phyloP scores from a whole-genome alignment of 768 basidiomycete species.

The Kwoniella botswanensis region DNA sequence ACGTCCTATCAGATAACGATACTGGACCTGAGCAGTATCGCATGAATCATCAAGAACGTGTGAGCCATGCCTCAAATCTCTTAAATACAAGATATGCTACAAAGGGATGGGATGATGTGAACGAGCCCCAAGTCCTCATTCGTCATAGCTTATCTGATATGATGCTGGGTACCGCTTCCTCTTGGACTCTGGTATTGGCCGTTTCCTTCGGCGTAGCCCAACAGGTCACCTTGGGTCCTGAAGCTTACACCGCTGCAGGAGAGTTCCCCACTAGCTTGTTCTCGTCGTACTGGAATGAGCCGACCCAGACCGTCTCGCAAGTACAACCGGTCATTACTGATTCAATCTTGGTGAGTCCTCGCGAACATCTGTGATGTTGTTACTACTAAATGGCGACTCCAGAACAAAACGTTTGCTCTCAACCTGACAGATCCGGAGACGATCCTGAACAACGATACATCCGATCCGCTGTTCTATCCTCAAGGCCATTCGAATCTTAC shows the following conservation, averaged over 20 bases:
- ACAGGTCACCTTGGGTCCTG: constrained; percentile 4
- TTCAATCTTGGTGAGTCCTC: constrained; percentile 65
- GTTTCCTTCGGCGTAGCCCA: neutral
- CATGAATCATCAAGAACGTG: neutral
- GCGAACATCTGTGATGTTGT: neutral
- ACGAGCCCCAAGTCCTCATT: constrained; percentile 7
- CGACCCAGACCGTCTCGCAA: constrained; percentile 73
- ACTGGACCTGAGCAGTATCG: too few relatives aligned
- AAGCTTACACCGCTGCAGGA: constrained; percentile 15
- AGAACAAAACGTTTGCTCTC: constrained; percentile 64
- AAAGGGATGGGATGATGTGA: neutral
- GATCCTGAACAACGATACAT: constrained; percentile 64
- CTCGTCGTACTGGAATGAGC: constrained; percentile 71
- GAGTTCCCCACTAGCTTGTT: constrained; percentile 59
- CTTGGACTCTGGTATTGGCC: neutral
- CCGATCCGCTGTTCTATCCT: constrained; percentile 72
- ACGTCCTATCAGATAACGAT: too few relatives aligned
- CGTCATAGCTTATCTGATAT: neutral
- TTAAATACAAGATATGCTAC: neutral
- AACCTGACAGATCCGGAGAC: constrained; percentile 69
- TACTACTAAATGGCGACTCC: neutral
- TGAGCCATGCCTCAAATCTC: neutral
- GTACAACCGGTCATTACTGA: constrained; percentile 79
- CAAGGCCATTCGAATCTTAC: constrained; percentile 52
- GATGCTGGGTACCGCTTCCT: neutral